phyloP scores from a whole-genome alignment of 179 eudicot species.

The Kewa caespitosa region DNA sequence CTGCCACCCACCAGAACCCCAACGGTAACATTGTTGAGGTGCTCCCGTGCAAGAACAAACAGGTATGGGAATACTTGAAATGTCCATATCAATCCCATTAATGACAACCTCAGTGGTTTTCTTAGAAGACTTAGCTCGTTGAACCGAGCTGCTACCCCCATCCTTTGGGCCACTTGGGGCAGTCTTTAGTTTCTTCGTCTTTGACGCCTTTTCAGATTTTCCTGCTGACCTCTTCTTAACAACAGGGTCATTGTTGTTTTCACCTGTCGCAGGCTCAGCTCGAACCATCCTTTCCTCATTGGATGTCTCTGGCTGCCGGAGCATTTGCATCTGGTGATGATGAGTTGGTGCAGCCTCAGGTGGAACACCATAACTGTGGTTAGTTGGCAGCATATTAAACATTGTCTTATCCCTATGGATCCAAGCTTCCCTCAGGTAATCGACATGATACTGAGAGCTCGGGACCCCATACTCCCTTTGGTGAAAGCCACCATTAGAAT shows the following conservation, averaged over 20 bases:
- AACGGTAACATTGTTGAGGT: constrained; percentile 78
- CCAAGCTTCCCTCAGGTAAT: constrained; percentile 68
- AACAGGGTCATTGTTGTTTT: constrained; percentile 46
- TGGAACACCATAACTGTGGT: constrained; percentile 39
- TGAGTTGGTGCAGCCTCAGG: constrained; percentile 48
- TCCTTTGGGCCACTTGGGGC: constrained; percentile 53
- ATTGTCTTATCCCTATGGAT: constrained; percentile 48
- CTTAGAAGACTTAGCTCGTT: constrained; percentile 59
- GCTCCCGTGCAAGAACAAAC: constrained; percentile 83
- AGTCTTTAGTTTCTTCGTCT: constrained; percentile 67
- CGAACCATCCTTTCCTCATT: constrained; percentile 46
- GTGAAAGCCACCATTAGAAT: constrained; percentile 45
- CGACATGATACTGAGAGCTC: constrained; percentile 49
- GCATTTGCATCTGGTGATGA: constrained; percentile 55
- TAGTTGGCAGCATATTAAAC: constrained; percentile 53
- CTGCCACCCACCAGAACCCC: constrained; percentile 94
- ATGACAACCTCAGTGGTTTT: constrained; percentile 61
- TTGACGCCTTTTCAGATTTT: constrained; percentile 51
- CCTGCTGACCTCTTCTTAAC: constrained; percentile 57
- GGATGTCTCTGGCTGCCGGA: constrained; percentile 54
- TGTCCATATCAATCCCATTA: constrained; percentile 79
- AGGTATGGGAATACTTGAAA: constrained; percentile 71
- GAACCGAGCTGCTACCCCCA: constrained; percentile 49
- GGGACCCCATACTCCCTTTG: constrained; percentile 55
- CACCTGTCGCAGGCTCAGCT: constrained; percentile 37